Evolutionary conservation across 805 yeast species (phyloP), one percentile per base, ranked within the genome.

Genomic region (Clavispora santaluciae): DNA sequence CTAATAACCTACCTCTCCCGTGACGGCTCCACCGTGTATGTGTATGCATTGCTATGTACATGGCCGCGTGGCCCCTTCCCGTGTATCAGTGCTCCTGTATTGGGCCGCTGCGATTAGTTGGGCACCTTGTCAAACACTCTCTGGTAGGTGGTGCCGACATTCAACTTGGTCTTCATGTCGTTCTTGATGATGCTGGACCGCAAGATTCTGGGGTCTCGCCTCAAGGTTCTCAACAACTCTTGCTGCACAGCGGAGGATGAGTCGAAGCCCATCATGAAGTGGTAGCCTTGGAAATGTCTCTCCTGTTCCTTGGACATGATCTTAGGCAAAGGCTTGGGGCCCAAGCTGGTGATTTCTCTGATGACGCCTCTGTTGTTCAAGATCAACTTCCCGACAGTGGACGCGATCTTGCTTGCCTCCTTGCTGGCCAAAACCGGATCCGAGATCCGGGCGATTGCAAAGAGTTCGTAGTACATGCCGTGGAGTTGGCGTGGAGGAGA

Each of bases 351-450:
- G 35, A 91, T 78, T 45, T 79, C 81, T 59, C 98, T 77, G 28
- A 91, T 81, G n/a, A 91, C 91, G 38, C 99, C 99, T 73, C 96
- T 87, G 64, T 91, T 90, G 45, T 80, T 78, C 43, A 93, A 75
- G 22, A 91, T 78, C 57, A 88, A 70, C 58, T 79, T 83, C 8
- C 98, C 98, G 22, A 90, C 73, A 1, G 95, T 87, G 12, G 68
- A 59, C n/a, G 66, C 71, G 43, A 69, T 68, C 49, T 64, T 67
- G 15, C 54, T 57, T 10, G 74, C 73, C 43, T 69, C 73, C 42
- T 60, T 65, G 46, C 60, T 64, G 38, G 65, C 48, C 17, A 41
- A 39, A 8, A 46, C 39, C 4, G 84, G 81, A 46, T 81, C 80
- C 8, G 79, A 62, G 23, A 83, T 82, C 67, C 97, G 86, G 6